Evolutionary conservation across 1,284 basidiomycete species (phyloP), one percentile per base, ranked within the genome.

Genomic region (Austropuccinia psidii): DNA sequence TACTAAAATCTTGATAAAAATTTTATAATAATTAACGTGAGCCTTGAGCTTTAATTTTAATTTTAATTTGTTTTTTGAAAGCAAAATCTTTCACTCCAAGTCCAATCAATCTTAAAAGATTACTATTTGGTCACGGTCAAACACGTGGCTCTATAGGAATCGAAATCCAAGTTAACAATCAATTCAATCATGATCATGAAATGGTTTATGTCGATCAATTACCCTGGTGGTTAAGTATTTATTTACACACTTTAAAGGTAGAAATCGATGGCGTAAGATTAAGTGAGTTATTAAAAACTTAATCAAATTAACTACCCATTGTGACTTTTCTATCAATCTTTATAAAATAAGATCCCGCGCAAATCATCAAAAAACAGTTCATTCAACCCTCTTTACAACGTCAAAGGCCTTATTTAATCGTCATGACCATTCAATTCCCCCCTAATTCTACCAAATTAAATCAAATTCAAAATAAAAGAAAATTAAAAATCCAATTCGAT

Each of bases 181-280:
- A 84, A 6, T 29, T 70, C 0, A 52, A 64, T 6, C 76, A 80
- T 0, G 79, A 84, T 1, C 81, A 88, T 37, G 82, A 84, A 35
- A 84, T 88, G 0, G 81, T 89, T 8, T 97, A 95, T 82, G 85
- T 92, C 66, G 96, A 98, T 81, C 89, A 90, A 1, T 88, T 96
- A 84, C 95, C 95, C 2, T 96, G 93, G 88, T 89, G 93, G 79
- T 85, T 98, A 61, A 89, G 90, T 76, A 89, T 91, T 58, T 93
- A 90, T 83, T 83, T 96, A 75, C 90, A 93, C 81, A 93, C 93
- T 5, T 82, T 97, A 61, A 80, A 81, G 24, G 81, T 86, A 1
- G 77, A 81, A 27, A 75, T 81, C n/a, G 77, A 80, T 13, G 79
- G 78, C 4, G 50, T 76, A 3, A 55, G 33, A 75, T 75, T 76